Percentiles rank a stretch among this genome's conserved stretches.
These are phyloP conservation scores for Corymbia maculata DNA, from an alignment of 345 rosid genomes.

Conservation along the genomic window DNA sequence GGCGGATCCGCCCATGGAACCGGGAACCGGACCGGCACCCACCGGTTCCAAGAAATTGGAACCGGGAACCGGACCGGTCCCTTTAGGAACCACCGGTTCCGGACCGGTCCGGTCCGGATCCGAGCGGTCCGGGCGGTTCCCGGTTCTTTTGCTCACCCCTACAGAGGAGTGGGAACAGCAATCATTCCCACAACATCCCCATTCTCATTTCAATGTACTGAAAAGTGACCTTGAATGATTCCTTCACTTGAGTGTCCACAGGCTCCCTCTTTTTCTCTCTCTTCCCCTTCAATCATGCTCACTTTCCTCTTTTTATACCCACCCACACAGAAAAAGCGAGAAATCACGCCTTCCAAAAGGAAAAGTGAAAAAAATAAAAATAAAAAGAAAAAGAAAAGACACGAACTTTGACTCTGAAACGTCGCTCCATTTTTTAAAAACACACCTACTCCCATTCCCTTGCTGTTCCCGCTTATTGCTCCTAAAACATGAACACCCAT, in stretches of 20 bases:
- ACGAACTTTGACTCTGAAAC: neutral
- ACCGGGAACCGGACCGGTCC: no score
- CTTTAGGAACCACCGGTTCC: no score
- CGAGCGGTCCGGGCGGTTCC: no score
- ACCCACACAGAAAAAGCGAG: neutral
- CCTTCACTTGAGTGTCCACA: neutral
- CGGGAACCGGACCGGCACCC: no score
- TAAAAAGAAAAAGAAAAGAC: neutral
- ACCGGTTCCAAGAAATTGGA: no score
- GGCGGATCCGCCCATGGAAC: no score
- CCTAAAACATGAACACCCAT: constrained; percentile 13
- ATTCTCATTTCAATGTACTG: constrained; percentile 4
- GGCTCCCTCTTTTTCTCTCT: neutral
- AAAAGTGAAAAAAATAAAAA: neutral
- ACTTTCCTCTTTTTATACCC: neutral
- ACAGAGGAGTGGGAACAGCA: constrained; percentile 42
- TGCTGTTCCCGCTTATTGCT: constrained; percentile 36
- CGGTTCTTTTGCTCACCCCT: no score
- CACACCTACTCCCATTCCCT: neutral
- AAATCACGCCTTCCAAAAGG: neutral
- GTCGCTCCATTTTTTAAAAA: neutral
- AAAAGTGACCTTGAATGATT: constrained; percentile 23
- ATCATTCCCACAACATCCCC: constrained; percentile 42
- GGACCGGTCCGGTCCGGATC: no score
- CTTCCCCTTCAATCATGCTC: neutral